Base-by-base conservation (phyloP, 768 basidiomycete genomes). In the Naganishia randhawae region DNA sequence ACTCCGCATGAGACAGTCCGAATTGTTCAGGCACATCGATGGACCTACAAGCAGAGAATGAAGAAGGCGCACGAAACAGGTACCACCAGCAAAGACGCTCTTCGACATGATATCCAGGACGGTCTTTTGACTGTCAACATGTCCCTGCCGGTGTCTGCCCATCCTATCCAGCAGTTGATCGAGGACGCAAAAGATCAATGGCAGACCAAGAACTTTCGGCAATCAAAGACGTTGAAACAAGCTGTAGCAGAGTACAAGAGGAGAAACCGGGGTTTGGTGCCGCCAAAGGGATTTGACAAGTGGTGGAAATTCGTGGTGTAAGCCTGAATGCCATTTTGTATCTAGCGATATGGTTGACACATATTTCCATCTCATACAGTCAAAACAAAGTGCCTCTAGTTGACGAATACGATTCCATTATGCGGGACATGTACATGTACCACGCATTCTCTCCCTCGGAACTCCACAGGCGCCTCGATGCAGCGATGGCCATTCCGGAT, bases 81-180 rank as follows among this genome's bases (percentile, higher is more conserved):
- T 61, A 17, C 7, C 29, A 14, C 13, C n/a, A 22, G 27, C 57
- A 39, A n/a, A 14, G 19, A 42, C 4, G 39, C 19, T 25, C 25
- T 29, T 25, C 63, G 63, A 64, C 65, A 66, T 19, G n/a, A 51
- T 14, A 63, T 77, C 9, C 50, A 63, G 10, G 64, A 73, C 33
- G 78, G 78, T 10, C 62, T 76, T 7, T 71, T 80, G 19, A 50
- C 75, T 55, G 77, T 80, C 48, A 70, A 78, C 51, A 64, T 70
- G 29, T 62, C 69, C 19, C 69, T 73, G 14, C 71, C 71, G 17
- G 66, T 74, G 0, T 37, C 63, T 29, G 39, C 62, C 25, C 79
- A 80, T 57, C 79, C 79, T 11, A 76, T 80, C 53, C 71, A 74
- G 54, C 77, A 78, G 70, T 74, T 80, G 42, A 75, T 78, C 57